phyloP scores from a whole-genome alignment of 305 asterid genomes.

The Solanum hybrid region DNA sequence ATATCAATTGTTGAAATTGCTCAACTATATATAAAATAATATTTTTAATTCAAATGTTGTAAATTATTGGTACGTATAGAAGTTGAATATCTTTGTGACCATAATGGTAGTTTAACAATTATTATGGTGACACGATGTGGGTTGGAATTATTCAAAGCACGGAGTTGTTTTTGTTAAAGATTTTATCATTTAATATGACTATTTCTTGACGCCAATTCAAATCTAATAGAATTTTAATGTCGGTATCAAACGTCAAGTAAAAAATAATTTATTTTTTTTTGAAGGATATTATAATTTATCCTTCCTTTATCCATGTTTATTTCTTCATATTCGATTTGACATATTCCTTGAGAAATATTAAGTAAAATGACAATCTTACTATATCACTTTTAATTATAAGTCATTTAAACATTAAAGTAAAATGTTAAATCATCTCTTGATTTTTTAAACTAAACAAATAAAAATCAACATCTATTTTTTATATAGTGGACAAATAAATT shows the following conservation, averaged over 20 bases:
- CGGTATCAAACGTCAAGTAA: rapidly evolving
- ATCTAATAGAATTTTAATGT: background rate
- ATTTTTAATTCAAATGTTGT: no score
- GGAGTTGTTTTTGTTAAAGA: rapidly evolving
- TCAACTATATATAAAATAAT: background rate
- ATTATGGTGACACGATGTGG: background rate
- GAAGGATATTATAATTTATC: background rate
- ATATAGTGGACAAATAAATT: rapidly evolving
- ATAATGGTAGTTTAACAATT: background rate
- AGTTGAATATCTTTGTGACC: background rate
- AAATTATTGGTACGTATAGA: background rate
- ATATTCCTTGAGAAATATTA: background rate
- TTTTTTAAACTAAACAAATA: background rate
- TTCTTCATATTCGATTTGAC: background rate
- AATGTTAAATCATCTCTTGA: background rate
- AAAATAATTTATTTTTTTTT: no score
- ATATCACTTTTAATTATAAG: background rate
- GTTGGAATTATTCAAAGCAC: background rate
- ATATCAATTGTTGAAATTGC: background rate
- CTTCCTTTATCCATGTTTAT: rapidly evolving
- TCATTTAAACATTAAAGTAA: background rate
- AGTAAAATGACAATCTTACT: no score
- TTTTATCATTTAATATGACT: background rate
- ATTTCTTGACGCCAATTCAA: rapidly evolving
- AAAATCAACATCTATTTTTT: rapidly evolving